phyloP scores from a whole-genome alignment of 768 basidiomycete genomes.

The Lactarius pseudohatsudake region DNA sequence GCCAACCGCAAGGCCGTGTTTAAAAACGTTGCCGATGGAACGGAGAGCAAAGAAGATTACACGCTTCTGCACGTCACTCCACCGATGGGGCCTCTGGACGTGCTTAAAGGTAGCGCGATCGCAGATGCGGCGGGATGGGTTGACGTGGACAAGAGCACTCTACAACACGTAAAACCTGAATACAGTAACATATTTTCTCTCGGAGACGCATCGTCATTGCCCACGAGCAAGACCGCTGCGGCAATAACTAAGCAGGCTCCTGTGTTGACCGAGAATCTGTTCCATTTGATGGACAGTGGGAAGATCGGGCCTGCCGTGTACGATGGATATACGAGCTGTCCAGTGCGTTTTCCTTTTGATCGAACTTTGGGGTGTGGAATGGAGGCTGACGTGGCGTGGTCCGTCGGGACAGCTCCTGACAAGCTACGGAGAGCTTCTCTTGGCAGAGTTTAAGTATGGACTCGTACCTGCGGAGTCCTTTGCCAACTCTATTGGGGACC shows the following conservation, averaged over 20 bases:
- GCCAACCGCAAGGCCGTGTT: slow-evolving; percentile 81
- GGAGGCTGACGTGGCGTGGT: slow-evolving; percentile 10
- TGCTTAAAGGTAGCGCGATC: slow-evolving; percentile 74
- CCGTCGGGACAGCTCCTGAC: slow-evolving; percentile 59
- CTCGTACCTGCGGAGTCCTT: slow-evolving; percentile 87
- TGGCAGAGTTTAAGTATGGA: slow-evolving; percentile 95
- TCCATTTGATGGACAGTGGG: slow-evolving; percentile 71
- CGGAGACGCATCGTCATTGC: slow-evolving; percentile 90
- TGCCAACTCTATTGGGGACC: slow-evolving; percentile 62
- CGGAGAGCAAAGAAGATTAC: slow-evolving; percentile 70
- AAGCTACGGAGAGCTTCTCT: slow-evolving; percentile 78
- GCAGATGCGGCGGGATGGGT: slow-evolving; percentile 89
- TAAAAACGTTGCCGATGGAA: slow-evolving; percentile 64
- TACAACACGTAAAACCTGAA: slow-evolving; percentile 80
- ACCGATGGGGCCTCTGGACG: slow-evolving; percentile 87
- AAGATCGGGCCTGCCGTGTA: slow-evolving; percentile 69
- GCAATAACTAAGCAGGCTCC: slow-evolving; percentile 92
- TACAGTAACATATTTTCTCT: slow-evolving; percentile 83
- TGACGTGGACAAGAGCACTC: slow-evolving; percentile 74
- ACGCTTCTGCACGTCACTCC: slow-evolving; percentile 84
- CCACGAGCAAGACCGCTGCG: slow-evolving; percentile 95
- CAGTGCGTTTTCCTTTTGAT: slow-evolving; percentile 47
- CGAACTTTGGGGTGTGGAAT: neutral
- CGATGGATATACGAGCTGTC: slow-evolving; percentile 88
- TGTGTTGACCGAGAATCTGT: slow-evolving; percentile 86